Percentiles rank a stretch among this genome's conserved stretches.
Conservation (phyloP, 2,329 filamentous ascomycete species). For the Ceratocystis colombiana region DNA sequence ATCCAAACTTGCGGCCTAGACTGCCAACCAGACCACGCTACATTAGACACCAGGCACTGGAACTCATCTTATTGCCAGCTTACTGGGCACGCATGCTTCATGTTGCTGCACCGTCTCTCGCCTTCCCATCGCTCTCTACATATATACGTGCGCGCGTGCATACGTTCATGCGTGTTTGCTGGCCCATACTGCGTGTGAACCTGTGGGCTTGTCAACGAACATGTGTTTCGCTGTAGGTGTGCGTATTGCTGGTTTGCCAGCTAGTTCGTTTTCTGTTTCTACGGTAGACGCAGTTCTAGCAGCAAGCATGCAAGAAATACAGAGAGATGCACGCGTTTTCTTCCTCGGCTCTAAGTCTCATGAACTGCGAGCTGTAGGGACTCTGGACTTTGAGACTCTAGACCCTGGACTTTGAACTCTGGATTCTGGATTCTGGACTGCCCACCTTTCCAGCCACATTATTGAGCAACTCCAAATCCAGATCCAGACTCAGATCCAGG, state of each 20-base stretch:
- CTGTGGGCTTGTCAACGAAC: background rate
- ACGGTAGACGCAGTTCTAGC: background rate
- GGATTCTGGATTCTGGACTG: background rate
- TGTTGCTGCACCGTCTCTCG: background rate
- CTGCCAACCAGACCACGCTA: background rate
- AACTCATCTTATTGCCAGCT: background rate
- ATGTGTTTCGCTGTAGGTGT: background rate
- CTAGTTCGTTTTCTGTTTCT: background rate
- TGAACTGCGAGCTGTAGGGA: background rate
- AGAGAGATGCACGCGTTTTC: background rate
- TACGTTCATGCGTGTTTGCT: constrained; percentile 9
- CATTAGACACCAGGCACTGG: background rate
- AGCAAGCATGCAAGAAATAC: background rate
- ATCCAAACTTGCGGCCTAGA: too few species aligned
- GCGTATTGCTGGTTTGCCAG: constrained; percentile 4
- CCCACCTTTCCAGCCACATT: background rate
- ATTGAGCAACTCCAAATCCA: background rate
- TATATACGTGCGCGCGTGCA: background rate
- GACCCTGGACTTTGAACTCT: background rate
- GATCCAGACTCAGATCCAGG: too few species aligned
- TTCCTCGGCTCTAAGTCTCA: background rate
- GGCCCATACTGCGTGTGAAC: background rate
- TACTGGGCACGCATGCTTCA: constrained; percentile 11
- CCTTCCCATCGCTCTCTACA: background rate
- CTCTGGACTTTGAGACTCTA: background rate